Evolutionary conservation across 768 basidiomycete species (phyloP).

Genomic region (Dioszegia aurantiaca): DNA sequence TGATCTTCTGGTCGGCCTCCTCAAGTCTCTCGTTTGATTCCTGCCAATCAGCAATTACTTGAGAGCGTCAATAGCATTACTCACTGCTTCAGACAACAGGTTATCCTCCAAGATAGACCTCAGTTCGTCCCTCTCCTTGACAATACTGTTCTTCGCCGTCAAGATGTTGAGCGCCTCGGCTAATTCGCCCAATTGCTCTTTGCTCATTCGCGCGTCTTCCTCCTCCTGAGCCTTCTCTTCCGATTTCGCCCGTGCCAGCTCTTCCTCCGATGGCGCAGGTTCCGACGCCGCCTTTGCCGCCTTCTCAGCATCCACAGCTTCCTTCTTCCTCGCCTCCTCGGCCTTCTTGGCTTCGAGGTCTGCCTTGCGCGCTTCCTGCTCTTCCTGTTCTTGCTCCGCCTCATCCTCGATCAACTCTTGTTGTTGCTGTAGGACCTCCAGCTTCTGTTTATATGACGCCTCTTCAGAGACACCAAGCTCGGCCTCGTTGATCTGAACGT

Average conservation of each 20-base stretch:
- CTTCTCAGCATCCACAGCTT: slow-evolving; percentile 58
- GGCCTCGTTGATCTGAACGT: slow-evolving; percentile 81
- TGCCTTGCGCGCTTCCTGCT: slow-evolving; percentile 62
- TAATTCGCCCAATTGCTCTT: slow-evolving; percentile 90
- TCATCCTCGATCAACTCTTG: slow-evolving; percentile 99
- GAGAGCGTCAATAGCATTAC: slow-evolving; percentile 51
- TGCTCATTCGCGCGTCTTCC: slow-evolving; percentile 85
- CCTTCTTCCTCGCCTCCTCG: slow-evolving; percentile 61
- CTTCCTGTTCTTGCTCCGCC: slow-evolving; percentile 85
- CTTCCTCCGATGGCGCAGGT: slow-evolving; percentile 16
- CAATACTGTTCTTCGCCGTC: slow-evolving; percentile 87
- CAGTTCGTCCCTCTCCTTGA: slow-evolving; percentile 93
- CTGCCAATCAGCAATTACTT: slow-evolving; percentile 21
- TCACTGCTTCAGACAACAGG: slow-evolving; percentile 77
- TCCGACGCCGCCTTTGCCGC: slow-evolving; percentile 40
- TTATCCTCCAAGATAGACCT: slow-evolving; percentile 91
- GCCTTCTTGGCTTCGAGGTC: slow-evolving; percentile 82
- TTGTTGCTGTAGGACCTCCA: slow-evolving; percentile 96
- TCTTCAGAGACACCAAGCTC: slow-evolving; percentile 94
- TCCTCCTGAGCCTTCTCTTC: slow-evolving; percentile 34
- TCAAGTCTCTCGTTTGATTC: slow-evolving; percentile 52
- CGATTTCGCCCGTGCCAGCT: slow-evolving; percentile 17
- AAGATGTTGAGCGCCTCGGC: slow-evolving; percentile 85
- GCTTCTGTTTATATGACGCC: slow-evolving; percentile 89
- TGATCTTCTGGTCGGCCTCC: slow-evolving; percentile 55